Evolutionary conservation across 192 early-diverging fungal genomes (phyloP).

Genomic region (Coemansia sp.): DNA sequence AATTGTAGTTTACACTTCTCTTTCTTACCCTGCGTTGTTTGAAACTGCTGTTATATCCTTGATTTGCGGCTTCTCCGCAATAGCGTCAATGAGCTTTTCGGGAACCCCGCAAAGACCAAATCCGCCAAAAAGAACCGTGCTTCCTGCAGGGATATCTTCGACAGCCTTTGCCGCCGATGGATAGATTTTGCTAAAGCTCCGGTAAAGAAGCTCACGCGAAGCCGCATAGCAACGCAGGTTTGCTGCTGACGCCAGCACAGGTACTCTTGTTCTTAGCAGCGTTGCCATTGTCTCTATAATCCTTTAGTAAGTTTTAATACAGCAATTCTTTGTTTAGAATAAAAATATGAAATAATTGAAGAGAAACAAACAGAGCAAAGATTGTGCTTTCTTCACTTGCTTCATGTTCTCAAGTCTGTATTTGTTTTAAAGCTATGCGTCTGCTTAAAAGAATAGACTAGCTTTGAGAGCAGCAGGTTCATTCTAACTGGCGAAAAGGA

Average conservation of each 20-base stretch:
- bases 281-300: slow-evolving; percentile 58
- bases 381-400: no score
- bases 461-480: no score
- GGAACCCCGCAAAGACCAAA: slow-evolving; percentile 78
- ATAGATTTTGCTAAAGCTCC: slow-evolving; percentile 58
- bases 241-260: neutral
- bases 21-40: slow-evolving; percentile 55
- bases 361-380: neutral
- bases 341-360: neutral
- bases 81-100: slow-evolving; percentile 62
- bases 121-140: slow-evolving; percentile 70
- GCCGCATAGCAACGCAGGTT: neutral
- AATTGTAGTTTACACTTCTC: neutral
- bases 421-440: neutral
- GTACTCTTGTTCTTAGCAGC: neutral
- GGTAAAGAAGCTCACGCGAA: neutral
- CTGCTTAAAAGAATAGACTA: neutral
- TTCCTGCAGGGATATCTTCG: slow-evolving; percentile 59
- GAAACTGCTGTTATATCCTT: slow-evolving; percentile 56
- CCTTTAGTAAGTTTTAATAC: neutral
- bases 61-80: slow-evolving; percentile 23
- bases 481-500: no score
- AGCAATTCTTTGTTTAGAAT: neutral
- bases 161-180: slow-evolving; percentile 63
- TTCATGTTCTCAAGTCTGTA: neutral